These are phyloP conservation scores for Albizia julibrissin DNA, from an alignment of 306 rosid genomes.

Conservation along the genomic window DNA sequence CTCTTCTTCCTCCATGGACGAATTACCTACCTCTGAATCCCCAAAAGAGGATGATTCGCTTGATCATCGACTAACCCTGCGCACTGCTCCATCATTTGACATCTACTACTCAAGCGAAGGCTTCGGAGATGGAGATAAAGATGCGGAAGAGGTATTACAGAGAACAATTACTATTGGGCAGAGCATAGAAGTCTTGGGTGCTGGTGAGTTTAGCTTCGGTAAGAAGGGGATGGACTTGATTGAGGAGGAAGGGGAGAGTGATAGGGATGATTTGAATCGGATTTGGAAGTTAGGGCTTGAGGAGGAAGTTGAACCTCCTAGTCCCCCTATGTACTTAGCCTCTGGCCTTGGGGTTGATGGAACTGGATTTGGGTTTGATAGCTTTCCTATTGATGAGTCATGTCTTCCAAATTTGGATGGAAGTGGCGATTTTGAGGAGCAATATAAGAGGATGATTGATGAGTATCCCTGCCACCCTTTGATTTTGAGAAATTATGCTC, in stretches of 20 bases:
- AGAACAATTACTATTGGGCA: slow-evolving; percentile 38
- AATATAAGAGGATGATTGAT: slow-evolving; percentile 59
- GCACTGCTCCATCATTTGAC: slow-evolving; percentile 65
- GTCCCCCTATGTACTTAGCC: slow-evolving; percentile 73
- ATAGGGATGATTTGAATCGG: slow-evolving; percentile 35
- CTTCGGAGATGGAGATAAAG: slow-evolving; percentile 29
- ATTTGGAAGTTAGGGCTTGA: slow-evolving; percentile 36
- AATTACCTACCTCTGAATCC: slow-evolving; percentile 19
- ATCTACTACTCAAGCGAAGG: slow-evolving; percentile 42
- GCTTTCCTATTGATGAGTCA: slow-evolving; percentile 25
- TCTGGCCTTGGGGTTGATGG: slow-evolving; percentile 65
- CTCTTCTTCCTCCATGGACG: slow-evolving; percentile 34
- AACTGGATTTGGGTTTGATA: slow-evolving; percentile 36
- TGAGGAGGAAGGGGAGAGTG: slow-evolving; percentile 60
- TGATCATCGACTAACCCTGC: slow-evolving; percentile 34
- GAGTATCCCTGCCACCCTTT: slow-evolving; percentile 65
- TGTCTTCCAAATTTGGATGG: slow-evolving; percentile 40
- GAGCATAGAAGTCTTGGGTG: slow-evolving; percentile 29
- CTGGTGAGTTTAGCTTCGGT: slow-evolving; percentile 53
- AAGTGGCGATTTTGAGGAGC: slow-evolving; percentile 48
- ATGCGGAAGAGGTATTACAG: slow-evolving; percentile 43
- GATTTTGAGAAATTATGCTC: slow-evolving; percentile 69
- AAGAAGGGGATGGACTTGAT: slow-evolving; percentile 59
- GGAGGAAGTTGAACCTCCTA: slow-evolving; percentile 48
- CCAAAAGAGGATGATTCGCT: slow-evolving; percentile 14